These are phyloP conservation scores for Limnanthes douglasii DNA, from an alignment of 345 rosid species.

Conservation along the genomic window DNA sequence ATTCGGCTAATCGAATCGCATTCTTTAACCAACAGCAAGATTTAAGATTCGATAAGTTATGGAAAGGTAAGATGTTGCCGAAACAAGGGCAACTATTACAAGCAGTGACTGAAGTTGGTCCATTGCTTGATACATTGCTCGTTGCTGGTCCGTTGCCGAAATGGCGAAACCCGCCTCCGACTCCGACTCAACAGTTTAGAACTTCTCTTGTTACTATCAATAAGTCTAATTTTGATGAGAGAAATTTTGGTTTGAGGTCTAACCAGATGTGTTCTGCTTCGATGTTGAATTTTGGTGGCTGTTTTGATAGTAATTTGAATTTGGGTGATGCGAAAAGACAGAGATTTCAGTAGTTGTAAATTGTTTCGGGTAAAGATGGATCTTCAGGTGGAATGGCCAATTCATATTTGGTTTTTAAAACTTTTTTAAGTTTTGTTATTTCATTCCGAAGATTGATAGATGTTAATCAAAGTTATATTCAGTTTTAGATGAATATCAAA, in stretches of 20 bases:
- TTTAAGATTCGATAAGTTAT: slow-evolving; percentile 19
- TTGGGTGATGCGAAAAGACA: slow-evolving; percentile 40
- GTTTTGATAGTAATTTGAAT: slow-evolving; percentile 15
- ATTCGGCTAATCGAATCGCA: slow-evolving; percentile 13
- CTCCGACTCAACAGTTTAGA: slow-evolving; percentile 33
- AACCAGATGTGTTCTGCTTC: slow-evolving; percentile 32
- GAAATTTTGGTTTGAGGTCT: slow-evolving; percentile 2
- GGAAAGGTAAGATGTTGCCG: slow-evolving; percentile 43
- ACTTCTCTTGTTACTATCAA: slow-evolving; percentile 38
- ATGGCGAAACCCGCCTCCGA: slow-evolving; percentile 96
- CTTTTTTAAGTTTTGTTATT: too few relatives aligned
- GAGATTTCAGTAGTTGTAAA: slow-evolving; percentile 36
- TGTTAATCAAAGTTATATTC: too few relatives aligned
- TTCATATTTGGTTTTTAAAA: too few relatives aligned
- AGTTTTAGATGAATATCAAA: too few relatives aligned
- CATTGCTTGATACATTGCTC: slow-evolving; percentile 62
- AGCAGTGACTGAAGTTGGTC: slow-evolving; percentile 58
- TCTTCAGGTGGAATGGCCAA: too few relatives aligned
- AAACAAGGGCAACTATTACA: slow-evolving; percentile 59
- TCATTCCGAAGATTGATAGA: too few relatives aligned
- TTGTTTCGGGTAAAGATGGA: too few relatives aligned
- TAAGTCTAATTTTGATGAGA: slow-evolving; percentile 9
- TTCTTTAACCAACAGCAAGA: slow-evolving; percentile 9
- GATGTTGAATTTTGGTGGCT: slow-evolving; percentile 24
- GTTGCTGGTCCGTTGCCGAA: slow-evolving; percentile 87